These are phyloP conservation scores for Trypanosoma brucei DNA, from an alignment of 208 protist species.

Conservation along the genomic window DNA sequence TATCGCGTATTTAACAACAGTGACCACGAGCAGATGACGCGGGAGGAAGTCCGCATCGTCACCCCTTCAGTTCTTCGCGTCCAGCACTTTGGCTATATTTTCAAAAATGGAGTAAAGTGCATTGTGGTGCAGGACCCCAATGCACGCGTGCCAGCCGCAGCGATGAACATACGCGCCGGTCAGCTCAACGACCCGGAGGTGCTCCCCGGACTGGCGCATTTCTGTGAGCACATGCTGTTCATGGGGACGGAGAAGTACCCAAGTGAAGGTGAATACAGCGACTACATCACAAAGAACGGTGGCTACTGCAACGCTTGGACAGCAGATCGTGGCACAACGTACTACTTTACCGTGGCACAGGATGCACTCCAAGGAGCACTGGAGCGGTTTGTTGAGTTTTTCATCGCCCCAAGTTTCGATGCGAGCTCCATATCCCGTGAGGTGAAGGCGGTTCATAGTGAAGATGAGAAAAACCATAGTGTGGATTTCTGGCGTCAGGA, in stretches of 20 bases:
- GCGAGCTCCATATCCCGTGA: constrained; percentile 71
- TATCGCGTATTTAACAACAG: not conserved
- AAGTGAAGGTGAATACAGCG: constrained; percentile 80
- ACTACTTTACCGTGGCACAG: constrained; percentile 82
- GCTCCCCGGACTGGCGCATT: constrained; percentile 85
- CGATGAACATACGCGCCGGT: constrained; percentile 75
- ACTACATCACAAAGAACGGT: constrained; percentile 61
- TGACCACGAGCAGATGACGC: not conserved
- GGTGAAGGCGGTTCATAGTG: constrained; percentile 91
- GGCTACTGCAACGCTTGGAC: constrained; percentile 89
- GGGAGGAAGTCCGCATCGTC: constrained; percentile 26
- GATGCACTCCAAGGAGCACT: constrained; percentile 72
- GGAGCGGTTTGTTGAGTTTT: constrained; percentile 93
- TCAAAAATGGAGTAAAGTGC: constrained; percentile 71
- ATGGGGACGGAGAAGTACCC: constrained; percentile 92
- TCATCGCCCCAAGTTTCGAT: constrained; percentile 88
- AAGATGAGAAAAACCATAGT: constrained; percentile 90
- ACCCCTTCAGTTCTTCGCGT: constrained; percentile 38
- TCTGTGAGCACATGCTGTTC: constrained; percentile 94
- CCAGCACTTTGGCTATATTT: constrained; percentile 46
- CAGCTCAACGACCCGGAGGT: constrained; percentile 57
- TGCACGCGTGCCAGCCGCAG: constrained; percentile 48
- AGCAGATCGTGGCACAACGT: constrained; percentile 64
- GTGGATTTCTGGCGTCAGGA: constrained; percentile 76
- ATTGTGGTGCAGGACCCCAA: constrained; percentile 69